These are phyloP conservation scores for Manihot esculenta DNA, from an alignment of 441 rosid genomes.

Conservation along the genomic window DNA sequence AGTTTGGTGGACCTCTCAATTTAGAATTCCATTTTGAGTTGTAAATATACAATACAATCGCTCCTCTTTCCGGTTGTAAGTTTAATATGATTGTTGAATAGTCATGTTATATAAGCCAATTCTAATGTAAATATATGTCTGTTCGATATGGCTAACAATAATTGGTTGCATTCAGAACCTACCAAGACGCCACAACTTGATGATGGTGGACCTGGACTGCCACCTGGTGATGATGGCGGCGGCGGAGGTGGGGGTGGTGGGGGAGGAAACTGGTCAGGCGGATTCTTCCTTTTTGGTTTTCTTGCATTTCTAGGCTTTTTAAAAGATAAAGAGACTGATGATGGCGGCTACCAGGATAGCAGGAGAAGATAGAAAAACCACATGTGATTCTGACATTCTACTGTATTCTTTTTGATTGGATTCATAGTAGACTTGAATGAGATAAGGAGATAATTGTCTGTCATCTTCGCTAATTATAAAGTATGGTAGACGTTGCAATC, in stretches of 20 bases:
- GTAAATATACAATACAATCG: too few species aligned
- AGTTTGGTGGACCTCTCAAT: too few species aligned
- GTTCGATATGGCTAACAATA: neutral
- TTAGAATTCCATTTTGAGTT: too few species aligned
- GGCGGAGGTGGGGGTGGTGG: conserved; percentile 92
- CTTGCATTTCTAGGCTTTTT: conserved; percentile 77
- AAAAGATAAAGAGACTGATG: conserved; percentile 75
- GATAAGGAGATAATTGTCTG: conserved; percentile 20
- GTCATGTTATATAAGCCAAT: neutral
- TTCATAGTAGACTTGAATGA: neutral
- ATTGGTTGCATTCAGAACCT: conserved; percentile 25
- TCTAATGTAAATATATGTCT: neutral
- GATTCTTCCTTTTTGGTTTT: conserved; percentile 88
- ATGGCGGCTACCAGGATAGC: conserved; percentile 25
- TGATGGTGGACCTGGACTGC: conserved; percentile 78
- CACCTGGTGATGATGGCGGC: conserved; percentile 73
- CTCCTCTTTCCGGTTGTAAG: too few species aligned
- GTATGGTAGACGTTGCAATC: too few species aligned
- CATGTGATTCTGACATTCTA: neutral
- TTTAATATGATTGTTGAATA: too few species aligned
- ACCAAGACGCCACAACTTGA: conserved; percentile 54
- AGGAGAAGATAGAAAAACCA: conserved; percentile 11
- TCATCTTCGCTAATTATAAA: too few species aligned
- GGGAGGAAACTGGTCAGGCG: conserved; percentile 84
- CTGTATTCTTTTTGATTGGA: neutral